These are phyloP conservation scores for Daucus carota DNA, from an alignment of 129 eudicot species.

Conservation along the genomic window DH1_v3.0 NC_030389.2:41524501-41525000, in stretches of 20 bases:
- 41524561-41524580: slow-evolving; percentile 11
- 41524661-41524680: slow-evolving; percentile 41
- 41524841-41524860: background rate
- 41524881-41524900: background rate
- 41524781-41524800: background rate
- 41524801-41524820: background rate
- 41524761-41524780: slow-evolving; percentile 17
- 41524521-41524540: slow-evolving; percentile 16
- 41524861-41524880: background rate
- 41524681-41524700: slow-evolving; percentile 28
- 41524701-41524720: slow-evolving; percentile 32
- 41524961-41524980: background rate
- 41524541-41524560: slow-evolving; percentile 24
- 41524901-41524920: background rate
- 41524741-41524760: slow-evolving; percentile 26
- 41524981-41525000: slow-evolving; percentile 8
- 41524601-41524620: slow-evolving; percentile 31
- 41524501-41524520: slow-evolving; percentile 26
- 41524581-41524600: slow-evolving; percentile 35
- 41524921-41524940: slow-evolving; percentile 17
- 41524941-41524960: slow-evolving; percentile 19
- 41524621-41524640: slow-evolving; percentile 32
- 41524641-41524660: slow-evolving; percentile 18
- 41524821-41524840: background rate
- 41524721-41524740: slow-evolving; percentile 40